Evolutionary conservation across 192 early-diverging fungal genomes (phyloP), one percentile per base, ranked within the genome.

Genomic region (Allomyces arbusculus): DNA sequence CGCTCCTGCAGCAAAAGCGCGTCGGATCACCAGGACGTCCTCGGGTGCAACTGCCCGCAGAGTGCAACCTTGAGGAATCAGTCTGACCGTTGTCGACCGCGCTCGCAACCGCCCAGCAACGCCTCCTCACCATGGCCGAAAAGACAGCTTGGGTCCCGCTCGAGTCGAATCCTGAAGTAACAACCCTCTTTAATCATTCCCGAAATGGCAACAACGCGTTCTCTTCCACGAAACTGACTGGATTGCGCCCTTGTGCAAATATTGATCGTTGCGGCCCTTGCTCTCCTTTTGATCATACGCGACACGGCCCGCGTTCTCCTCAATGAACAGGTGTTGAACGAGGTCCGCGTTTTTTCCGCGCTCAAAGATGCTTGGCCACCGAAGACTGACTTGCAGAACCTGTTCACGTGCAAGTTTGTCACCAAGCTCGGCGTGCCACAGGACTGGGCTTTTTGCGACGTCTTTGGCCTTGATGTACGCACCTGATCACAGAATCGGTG

Each of bases 131-230:
- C 33, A 40, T 40, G 33, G 33, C 33, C 33, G 33, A 58, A 28
- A 78, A 75, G 67, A 64, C 79, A 7, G 73, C 73, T 66, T 95
- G 92, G 92, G 66, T 91, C 14, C 90, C 92, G 8, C 83, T 95
- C 45, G 92, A 95, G 76, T 87, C 90, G 1, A 90, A 90, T 65
- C 92, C 92, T 45, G 84, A 90, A 28, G 88, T 89, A 70, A 75
- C 40, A 61, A 24, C 6, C 40, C 19, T 65, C 12, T 25, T 25
- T 23, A 62, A 65, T 68, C 62, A 62, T 63, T 45, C 24, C 12
- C 61, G 40, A 45, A 61, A 50, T 58, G 28, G 63, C 45, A 44
- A 11, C 10, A 62, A 33, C 44, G 40, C 24, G 24, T 10, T 43
- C 22, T n/a, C 61, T 10, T 58, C 63, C 33, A 8, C 0, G 2